Percentiles rank a stretch among this genome's conserved stretches.
These are phyloP conservation scores for Wickerhamiella kazuoi DNA, from an alignment of 805 yeast species.

Conservation along the genomic window DNA sequence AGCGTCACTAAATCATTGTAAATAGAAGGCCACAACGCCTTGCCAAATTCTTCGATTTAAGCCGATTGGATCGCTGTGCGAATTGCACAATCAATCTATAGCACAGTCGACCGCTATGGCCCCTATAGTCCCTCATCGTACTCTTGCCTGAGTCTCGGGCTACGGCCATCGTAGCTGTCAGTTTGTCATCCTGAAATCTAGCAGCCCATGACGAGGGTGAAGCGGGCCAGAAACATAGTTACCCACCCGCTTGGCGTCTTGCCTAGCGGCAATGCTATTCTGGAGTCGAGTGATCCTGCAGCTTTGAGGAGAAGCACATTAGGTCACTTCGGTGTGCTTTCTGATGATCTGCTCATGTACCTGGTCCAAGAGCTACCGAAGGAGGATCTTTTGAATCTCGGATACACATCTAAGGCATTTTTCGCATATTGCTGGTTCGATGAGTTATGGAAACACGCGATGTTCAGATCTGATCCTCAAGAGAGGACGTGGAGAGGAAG, in stretches of 20 bases:
- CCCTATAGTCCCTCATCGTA: no score
- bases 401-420: conserved; percentile 44
- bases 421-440: conserved; percentile 63
- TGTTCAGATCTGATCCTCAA: conserved; percentile 23
- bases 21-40: no score
- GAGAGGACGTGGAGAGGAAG: conserved; percentile 49
- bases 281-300: conserved; percentile 17
- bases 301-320: conserved; percentile 7
- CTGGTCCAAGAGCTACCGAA: conserved; percentile 33
- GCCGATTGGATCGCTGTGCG: no score
- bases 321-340: conserved; percentile 26
- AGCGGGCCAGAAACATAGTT: background rate
- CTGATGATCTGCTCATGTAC: conserved; percentile 47
- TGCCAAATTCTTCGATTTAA: no score
- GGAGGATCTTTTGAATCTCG: conserved; percentile 34
- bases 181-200: no score
- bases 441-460: conserved; percentile 60
- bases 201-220: no score
- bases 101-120: no score
- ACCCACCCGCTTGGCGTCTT: conserved; percentile 57
- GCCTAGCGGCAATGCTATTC: conserved; percentile 53
- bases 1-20: no score
- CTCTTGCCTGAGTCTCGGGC: no score
- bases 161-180: no score
- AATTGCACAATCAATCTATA: no score